phyloP scores from a whole-genome alignment of 768 basidiomycete genomes.

The Tremella yokohamensis region DNA sequence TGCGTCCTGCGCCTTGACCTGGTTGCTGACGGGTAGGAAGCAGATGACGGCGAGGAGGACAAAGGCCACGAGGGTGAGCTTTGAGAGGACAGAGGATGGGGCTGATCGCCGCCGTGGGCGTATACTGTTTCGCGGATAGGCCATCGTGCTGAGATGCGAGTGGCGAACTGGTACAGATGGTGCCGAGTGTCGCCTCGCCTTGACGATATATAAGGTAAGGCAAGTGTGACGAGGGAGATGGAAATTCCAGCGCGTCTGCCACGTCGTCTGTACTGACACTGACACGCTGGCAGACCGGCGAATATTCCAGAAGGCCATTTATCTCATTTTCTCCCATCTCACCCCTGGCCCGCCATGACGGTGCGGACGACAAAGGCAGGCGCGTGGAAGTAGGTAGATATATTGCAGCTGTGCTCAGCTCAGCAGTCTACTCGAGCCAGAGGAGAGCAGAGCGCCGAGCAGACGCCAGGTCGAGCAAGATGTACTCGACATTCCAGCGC shows the following conservation, averaged over 20 bases:
- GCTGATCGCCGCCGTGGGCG: conserved; percentile 26
- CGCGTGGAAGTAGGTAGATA: neutral
- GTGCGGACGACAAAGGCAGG: neutral
- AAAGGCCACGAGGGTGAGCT: conserved; percentile 55
- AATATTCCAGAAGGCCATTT: conserved; percentile 23
- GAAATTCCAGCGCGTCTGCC: conserved; percentile 19
- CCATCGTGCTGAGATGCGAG: conserved; percentile 25
- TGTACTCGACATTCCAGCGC: conserved; percentile 41
- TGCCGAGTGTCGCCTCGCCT: conserved; percentile 1
- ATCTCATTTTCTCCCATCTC: conserved; percentile 4
- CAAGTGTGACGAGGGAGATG: conserved; percentile 1
- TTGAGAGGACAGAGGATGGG: conserved; percentile 33
- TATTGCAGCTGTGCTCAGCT: no score
- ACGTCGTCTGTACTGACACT: conserved; percentile 3
- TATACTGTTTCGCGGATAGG: conserved; percentile 26
- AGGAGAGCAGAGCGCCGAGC: neutral
- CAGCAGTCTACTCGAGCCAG: neutral
- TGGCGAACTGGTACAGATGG: conserved; percentile 5
- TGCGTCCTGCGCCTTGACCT: conserved; percentile 62
- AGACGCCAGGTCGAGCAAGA: conserved; percentile 12
- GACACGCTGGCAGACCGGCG: neutral
- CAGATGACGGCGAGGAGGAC: conserved; percentile 66
- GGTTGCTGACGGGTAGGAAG: conserved; percentile 63
- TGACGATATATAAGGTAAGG: conserved; percentile 2
- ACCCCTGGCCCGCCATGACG: neutral